These are phyloP conservation scores for Aegilops sharonensis DNA, from an alignment of 176 grass and related monocot genomes.

Conservation along the genomic window DNA sequence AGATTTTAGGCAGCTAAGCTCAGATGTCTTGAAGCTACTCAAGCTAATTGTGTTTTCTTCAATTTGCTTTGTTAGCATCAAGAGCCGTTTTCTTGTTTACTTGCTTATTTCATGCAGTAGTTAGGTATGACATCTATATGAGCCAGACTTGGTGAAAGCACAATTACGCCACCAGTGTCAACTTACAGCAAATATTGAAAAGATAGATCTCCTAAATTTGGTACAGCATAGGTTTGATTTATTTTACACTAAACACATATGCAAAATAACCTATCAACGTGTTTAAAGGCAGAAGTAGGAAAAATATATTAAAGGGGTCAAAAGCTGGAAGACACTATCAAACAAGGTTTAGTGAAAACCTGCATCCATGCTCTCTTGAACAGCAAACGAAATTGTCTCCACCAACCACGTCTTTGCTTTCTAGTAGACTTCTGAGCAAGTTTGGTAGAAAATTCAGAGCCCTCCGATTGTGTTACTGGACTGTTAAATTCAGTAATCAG, in stretches of 20 bases:
- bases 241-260: background rate
- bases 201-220: background rate
- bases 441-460: conserved; percentile 39
- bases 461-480: conserved; percentile 28
- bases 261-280: background rate
- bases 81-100: background rate
- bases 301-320: background rate
- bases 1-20: background rate
- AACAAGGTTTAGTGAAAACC: conserved; percentile 44
- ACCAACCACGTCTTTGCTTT: conserved; percentile 70
- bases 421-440: conserved; percentile 42
- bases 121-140: background rate
- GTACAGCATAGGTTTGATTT: background rate
- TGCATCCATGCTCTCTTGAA: conserved; percentile 99
- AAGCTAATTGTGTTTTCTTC: background rate
- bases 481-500: conserved; percentile 35
- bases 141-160: conserved; percentile 1
- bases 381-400: conserved; percentile 75
- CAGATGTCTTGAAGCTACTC: background rate
- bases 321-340: background rate
- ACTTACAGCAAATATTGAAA: background rate
- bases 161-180: background rate
- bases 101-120: background rate
- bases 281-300: background rate
- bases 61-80: background rate